A percentile compares a stretch with the other conserved stretches of the same genome.
These are phyloP conservation scores for Penicillium crustosum DNA, from an alignment of 2,329 filamentous ascomycete species.

Conservation along the genomic window DNA sequence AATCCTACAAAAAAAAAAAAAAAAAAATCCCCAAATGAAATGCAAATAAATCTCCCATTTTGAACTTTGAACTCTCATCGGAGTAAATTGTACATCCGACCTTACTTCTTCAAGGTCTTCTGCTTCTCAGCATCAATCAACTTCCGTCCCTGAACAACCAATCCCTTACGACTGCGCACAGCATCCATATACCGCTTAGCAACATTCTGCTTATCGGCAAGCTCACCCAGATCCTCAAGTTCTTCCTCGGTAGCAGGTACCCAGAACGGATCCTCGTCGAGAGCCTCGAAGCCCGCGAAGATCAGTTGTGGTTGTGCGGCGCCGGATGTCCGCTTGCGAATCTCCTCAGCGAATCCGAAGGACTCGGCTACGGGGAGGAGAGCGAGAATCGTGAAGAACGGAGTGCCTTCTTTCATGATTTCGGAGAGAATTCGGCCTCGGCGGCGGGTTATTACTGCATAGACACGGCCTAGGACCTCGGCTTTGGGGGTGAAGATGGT, in stretches of 20 bases:
- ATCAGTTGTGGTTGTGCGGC: conserved; percentile 89
- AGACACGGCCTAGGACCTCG: conserved; percentile 91
- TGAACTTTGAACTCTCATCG: not conserved
- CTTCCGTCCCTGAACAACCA: conserved; percentile 75
- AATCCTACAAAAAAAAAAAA: not conserved
- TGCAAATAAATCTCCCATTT: conserved; percentile 4
- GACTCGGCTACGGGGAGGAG: conserved; percentile 89
- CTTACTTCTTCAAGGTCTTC: conserved; percentile 64
- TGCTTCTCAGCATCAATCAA: conserved; percentile 90
- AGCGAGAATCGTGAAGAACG: conserved; percentile 91
- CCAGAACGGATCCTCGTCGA: conserved; percentile 98
- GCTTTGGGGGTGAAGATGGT: conserved; percentile 48
- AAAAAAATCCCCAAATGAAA: not conserved
- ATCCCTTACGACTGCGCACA: conserved; percentile 80
- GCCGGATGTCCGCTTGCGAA: conserved; percentile 88
- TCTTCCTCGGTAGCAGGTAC: conserved; percentile 96
- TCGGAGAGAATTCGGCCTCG: conserved; percentile 87
- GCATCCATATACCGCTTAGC: conserved; percentile 94
- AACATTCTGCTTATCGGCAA: conserved; percentile 91
- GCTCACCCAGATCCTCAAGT: conserved; percentile 89
- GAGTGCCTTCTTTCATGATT: conserved; percentile 88
- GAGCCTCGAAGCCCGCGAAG: conserved; percentile 86
- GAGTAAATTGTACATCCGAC: not conserved
- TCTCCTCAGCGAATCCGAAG: conserved; percentile 95
- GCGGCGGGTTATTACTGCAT: conserved; percentile 94